Base-by-base conservation (phyloP, 805 yeast genomes). In the Myxozyma sirexii region DNA sequence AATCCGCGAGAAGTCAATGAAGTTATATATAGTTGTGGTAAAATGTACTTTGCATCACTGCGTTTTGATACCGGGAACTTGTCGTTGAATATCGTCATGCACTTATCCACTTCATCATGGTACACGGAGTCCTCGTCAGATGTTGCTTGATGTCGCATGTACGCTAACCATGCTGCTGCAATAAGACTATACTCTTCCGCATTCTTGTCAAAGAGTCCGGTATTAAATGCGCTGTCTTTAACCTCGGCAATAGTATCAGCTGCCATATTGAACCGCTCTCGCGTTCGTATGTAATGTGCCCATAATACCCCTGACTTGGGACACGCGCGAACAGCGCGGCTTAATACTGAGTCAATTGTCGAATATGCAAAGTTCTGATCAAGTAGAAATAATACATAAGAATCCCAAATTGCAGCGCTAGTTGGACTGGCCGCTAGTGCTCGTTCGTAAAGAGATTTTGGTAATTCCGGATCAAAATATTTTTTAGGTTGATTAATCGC, bases 361-460 rank as follows among this genome's bases (percentile, higher is more conserved):
- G 52, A 21, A 26, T 27, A 35, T 7, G 63, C 24, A 17, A 27
- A 51, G 15, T 48, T 48, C 19, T 56, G 54, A 2, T 65, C 71
- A 19, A 56, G 64, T 6, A 69, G 39, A 45, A 57, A 71, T 12
- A 68, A 46, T 8, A 69, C 49, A 60, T 71, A 72, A 33, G 64
- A 68, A 27, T 66, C 68, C 75, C 75, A 72, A 3, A 72, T 54
- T 6, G 63, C 64, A 1, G 69, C 47, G 4, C 48, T 52, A 7
- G 59, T 38, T 1, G 63, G 65, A 27, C 61, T 45, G 3, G 31
- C 8, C 12, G 13, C 15, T 10, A 70, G 12, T 0, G 72, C 63
- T 6, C 75, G 66, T 47, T 72, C 75, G 57, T 68, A 72, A 8
- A 71, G 57, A 0, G 69, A 61, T 2, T 39, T 41, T 13, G 63